phyloP scores from a whole-genome alignment of 805 yeast genomes.

The Candida incommunis region DNA sequence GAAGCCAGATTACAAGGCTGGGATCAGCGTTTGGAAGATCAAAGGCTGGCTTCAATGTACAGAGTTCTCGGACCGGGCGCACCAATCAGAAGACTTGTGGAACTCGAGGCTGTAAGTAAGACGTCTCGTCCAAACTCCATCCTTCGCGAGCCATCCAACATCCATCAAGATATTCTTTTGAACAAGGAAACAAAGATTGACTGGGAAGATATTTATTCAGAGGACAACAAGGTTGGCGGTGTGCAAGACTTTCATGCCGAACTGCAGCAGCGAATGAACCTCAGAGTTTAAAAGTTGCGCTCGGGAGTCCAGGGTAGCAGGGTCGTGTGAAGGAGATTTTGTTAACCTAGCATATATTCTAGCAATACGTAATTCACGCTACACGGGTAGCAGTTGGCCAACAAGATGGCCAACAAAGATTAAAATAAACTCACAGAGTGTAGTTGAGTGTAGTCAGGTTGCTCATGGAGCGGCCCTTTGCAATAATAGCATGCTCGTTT shows the following conservation, averaged over 20 bases:
- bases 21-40: conserved; percentile 61
- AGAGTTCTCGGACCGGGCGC: conserved; percentile 85
- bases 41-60: conserved; percentile 64
- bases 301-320: no score
- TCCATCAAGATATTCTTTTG: conserved; percentile 66
- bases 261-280: conserved; percentile 43
- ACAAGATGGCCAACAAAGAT: no score
- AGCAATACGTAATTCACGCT: no score
- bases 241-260: conserved; percentile 53
- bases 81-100: conserved; percentile 88
- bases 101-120: conserved; percentile 53
- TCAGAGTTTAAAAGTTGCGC: no score
- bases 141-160: conserved; percentile 41
- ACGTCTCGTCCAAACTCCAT: conserved; percentile 49
- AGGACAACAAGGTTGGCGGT: conserved; percentile 4
- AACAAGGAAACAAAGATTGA: conserved; percentile 68
- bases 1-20: conserved; percentile 63
- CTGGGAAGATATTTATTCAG: conserved; percentile 86
- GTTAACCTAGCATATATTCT: no score
- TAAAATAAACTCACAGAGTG: no score
- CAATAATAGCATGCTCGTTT: conserved; percentile 60
- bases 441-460: no score
- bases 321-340: no score
- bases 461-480: conserved; percentile 18
- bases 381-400: no score